These are phyloP conservation scores for Akebia trifoliata DNA, from an alignment of 164 flowering plant genomes.

Conservation along the genomic window DNA sequence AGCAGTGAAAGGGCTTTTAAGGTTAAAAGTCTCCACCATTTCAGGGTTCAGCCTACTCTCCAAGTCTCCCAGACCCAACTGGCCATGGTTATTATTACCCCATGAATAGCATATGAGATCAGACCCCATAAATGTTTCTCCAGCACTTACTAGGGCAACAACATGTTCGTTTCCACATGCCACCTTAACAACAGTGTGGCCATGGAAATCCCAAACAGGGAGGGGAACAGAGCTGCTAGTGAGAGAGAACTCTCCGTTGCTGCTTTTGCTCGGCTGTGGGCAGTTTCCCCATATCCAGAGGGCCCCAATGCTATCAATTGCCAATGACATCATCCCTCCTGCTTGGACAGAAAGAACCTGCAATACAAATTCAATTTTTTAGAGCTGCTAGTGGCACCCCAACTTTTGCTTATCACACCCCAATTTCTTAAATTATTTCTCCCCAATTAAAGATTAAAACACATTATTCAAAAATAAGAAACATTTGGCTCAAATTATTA, in stretches of 20 bases:
- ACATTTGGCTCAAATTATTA: no score
- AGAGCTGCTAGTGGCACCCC: no score
- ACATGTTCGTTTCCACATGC: slow-evolving; percentile 95
- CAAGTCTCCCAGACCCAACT: slow-evolving; percentile 74
- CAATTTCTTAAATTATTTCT: no score
- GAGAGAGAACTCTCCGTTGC: slow-evolving; percentile 37
- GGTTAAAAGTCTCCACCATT: slow-evolving; percentile 44
- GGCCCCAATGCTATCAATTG: slow-evolving; percentile 70
- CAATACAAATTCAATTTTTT: background rate
- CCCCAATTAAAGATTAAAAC: no score
- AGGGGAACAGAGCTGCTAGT: slow-evolving; percentile 41
- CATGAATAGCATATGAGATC: slow-evolving; percentile 71
- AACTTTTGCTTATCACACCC: no score
- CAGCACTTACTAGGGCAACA: slow-evolving; percentile 70
- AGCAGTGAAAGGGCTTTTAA: slow-evolving; percentile 42
- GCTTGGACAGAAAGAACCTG: slow-evolving; percentile 70
- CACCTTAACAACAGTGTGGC: slow-evolving; percentile 80
- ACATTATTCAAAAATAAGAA: no score
- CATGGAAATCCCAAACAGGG: slow-evolving; percentile 69
- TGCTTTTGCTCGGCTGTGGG: slow-evolving; percentile 33
- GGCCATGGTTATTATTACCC: slow-evolving; percentile 82
- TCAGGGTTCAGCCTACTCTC: slow-evolving; percentile 50
- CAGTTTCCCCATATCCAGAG: slow-evolving; percentile 96
- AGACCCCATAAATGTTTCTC: slow-evolving; percentile 49
- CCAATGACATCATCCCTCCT: slow-evolving; percentile 90